These are phyloP conservation scores for Monotropa hypopitys DNA, from an alignment of 179 eudicot genomes.

Conservation along the genomic window DNA sequence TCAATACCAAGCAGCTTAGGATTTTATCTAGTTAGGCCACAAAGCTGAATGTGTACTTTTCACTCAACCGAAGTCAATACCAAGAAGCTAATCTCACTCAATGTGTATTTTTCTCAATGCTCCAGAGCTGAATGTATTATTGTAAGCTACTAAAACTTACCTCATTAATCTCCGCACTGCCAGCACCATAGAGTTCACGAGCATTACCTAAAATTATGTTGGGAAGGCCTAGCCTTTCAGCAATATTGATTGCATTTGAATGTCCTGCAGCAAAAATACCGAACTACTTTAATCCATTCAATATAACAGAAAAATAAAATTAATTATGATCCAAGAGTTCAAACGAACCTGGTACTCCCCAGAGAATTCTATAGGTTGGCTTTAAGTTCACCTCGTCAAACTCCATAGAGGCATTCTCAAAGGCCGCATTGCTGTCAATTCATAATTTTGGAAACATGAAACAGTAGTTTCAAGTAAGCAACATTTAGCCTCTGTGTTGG, in stretches of 20 bases:
- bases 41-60: background rate
- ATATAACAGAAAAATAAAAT: background rate
- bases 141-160: slow-evolving; percentile 24
- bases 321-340: background rate
- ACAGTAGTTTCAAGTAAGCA: background rate
- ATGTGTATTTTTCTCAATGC: background rate
- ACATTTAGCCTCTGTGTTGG: background rate
- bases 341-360: slow-evolving; percentile 89
- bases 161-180: slow-evolving; percentile 94
- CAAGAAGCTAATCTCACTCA: background rate
- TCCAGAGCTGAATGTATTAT: background rate
- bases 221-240: slow-evolving; percentile 81
- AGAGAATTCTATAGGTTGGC: slow-evolving; percentile 87
- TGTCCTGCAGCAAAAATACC: slow-evolving; percentile 43
- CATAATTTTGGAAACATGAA: slow-evolving; percentile 9
- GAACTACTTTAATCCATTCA: background rate
- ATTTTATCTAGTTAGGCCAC: background rate
- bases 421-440: slow-evolving; percentile 53
- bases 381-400: slow-evolving; percentile 90
- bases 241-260: slow-evolving; percentile 93
- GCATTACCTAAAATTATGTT: slow-evolving; percentile 41
- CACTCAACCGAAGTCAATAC: background rate
- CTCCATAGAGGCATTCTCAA: slow-evolving; percentile 97
- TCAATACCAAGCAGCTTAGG: background rate
- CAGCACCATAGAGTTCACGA: slow-evolving; percentile 64